Base-by-base conservation (phyloP, 805 yeast species). In the Ogataea corticis region DNA sequence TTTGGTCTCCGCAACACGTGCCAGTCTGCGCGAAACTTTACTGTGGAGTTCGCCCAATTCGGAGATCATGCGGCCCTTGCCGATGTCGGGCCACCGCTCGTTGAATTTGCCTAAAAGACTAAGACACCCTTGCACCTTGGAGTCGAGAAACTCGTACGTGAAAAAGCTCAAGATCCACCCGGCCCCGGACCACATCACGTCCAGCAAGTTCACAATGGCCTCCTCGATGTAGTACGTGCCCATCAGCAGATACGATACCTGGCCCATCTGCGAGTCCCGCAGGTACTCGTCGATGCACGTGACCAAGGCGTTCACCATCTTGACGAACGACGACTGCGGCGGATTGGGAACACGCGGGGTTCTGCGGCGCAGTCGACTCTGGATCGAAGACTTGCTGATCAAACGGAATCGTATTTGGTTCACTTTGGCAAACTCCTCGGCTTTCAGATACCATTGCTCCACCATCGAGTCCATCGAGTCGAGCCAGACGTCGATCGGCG, bases 351-450 rank as follows among this genome's bases (percentile, higher is more conserved):
- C 42, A 23, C 49, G 38, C n/a, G 54, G 54, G 4, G 54, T 47
- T 4, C 54, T 44, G 19, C 54, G 32, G 6, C 49, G 42, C 28
- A 50, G 30, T 15, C 54, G 38, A 23, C 51, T 44, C 25, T 45
- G 50, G 16, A 48, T 17, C 6, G 54, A 50, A 0, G 52, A 42
- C 33, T 48, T 50, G 45, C 48, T 30, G 27, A 50, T 50, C 5
- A 48, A 36, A 23, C 54, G 41, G 34, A 42, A 50, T 13, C 54
- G 27, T 12, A 50, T 25, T 18, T 50, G 54, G 23, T 48, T 50
- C 7, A 42, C 34, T 33, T 44, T 48, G 36, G 54, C 54, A 42
- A 50, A 50, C 35, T 50, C 52, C 27, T 50, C 54, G 4, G 54
- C 52, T 19, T 45, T 48, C 15, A 48, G 25, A 27, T 34, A 41